A percentile compares a stretch with the other conserved stretches of the same genome.
Evolutionary conservation across 108 stramenopile genomes (phyloP).

Genomic region (Fistulifera solaris): DNA sequence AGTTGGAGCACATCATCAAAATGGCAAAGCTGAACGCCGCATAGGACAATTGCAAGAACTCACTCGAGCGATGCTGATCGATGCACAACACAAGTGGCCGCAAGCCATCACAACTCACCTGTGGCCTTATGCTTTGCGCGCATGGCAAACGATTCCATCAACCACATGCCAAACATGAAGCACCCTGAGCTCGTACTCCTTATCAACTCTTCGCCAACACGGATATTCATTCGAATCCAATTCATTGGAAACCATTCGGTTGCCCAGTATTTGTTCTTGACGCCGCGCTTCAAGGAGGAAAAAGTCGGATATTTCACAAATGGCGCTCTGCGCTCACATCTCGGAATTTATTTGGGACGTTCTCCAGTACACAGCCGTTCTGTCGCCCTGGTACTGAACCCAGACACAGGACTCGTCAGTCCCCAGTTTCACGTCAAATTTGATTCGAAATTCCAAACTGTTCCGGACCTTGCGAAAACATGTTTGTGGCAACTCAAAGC

Average conservation of each 20-base stretch:
- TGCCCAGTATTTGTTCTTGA: conserved; percentile 19
- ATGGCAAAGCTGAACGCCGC: conserved; percentile 19
- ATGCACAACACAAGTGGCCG: conserved; percentile 24
- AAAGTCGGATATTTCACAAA: conserved; percentile 11
- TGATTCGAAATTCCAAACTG: conserved; percentile 26
- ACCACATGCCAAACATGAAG: conserved; percentile 2
- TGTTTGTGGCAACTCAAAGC: conserved; percentile 4
- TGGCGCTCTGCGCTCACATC: conserved; percentile 24
- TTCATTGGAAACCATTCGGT: conserved; percentile 18
- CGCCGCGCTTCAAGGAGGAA: conserved; percentile 3
- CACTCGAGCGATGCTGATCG: conserved; percentile 15
- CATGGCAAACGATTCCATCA: conserved; percentile 10
- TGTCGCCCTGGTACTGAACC: conserved; percentile 28
- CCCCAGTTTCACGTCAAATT: conserved; percentile 32
- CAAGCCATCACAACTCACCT: conserved; percentile 10
- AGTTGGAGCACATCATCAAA: conserved; percentile 24
- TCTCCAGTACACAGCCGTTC: conserved; percentile 21
- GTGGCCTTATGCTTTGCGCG: conserved; percentile 33
- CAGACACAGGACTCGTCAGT: conserved; percentile 21
- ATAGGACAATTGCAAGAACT: conserved; percentile 19
- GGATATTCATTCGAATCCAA: conserved; percentile 7
- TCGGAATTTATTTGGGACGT: conserved; percentile 28
- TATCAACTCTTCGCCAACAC: conserved; percentile 5
- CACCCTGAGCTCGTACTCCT: conserved; percentile 2
- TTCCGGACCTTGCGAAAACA: background rate